A percentile compares a stretch with the other conserved stretches of the same genome.
phyloP scores from a whole-genome alignment of 768 basidiomycete species.

The Tulasnella sp. region DNA sequence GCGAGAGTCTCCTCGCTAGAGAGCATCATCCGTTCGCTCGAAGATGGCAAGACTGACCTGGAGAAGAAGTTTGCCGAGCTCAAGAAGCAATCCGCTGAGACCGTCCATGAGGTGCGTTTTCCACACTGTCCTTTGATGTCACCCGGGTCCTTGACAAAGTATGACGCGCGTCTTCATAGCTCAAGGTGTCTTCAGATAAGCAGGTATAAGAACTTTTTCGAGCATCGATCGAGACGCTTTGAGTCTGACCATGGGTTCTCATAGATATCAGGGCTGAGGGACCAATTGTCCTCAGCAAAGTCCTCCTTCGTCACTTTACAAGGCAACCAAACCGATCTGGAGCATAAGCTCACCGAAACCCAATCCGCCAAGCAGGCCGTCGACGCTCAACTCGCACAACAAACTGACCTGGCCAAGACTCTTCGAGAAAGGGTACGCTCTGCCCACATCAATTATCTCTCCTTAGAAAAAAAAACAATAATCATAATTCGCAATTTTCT shows the following conservation, averaged over 20 bases:
- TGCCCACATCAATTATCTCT: no score
- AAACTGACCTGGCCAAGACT: background rate
- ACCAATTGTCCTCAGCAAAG: background rate
- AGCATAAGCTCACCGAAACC: background rate
- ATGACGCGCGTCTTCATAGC: background rate
- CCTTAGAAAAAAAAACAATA: no score
- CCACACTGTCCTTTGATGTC: background rate
- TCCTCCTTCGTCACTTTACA: background rate
- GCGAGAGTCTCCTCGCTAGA: conserved; percentile 1
- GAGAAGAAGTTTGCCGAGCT: background rate
- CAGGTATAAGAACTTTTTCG: background rate
- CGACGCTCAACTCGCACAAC: background rate
- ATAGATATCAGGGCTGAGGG: background rate
- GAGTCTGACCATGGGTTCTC: no score
- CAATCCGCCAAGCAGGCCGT: background rate
- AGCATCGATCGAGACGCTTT: no score
- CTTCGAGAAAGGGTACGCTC: no score
- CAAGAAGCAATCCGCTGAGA: background rate
- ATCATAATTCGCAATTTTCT: no score
- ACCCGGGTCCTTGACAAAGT: background rate
- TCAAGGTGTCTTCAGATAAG: background rate
- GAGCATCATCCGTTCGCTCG: background rate
- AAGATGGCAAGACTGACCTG: background rate
- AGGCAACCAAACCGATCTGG: background rate
- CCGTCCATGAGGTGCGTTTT: background rate